A percentile compares a stretch with the other conserved stretches of the same genome.
phyloP scores from a whole-genome alignment of 148 eudicot species.

The Salicornia ramosissima region DNA sequence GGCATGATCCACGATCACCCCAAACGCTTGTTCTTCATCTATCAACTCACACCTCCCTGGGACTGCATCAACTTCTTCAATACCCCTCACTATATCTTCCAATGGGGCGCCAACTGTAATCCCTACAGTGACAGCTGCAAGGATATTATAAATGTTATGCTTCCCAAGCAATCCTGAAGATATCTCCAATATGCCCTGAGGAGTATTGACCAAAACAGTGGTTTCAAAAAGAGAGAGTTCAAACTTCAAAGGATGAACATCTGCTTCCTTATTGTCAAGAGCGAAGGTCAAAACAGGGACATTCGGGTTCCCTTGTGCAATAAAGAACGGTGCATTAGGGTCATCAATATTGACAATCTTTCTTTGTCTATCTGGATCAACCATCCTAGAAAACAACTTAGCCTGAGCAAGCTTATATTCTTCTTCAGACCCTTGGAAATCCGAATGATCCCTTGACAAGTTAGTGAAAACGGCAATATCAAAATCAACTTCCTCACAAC shows the following conservation, averaged over 20 bases:
- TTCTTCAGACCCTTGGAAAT: conserved; percentile 65
- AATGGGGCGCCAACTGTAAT: conserved; percentile 96
- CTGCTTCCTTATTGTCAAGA: conserved; percentile 85
- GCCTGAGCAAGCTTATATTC: conserved; percentile 62
- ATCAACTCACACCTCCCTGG: conserved; percentile 98
- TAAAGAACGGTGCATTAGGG: conserved; percentile 60
- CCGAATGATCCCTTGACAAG: conserved; percentile 54
- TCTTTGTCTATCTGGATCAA: conserved; percentile 87
- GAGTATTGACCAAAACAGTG: conserved; percentile 82
- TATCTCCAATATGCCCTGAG: conserved; percentile 88
- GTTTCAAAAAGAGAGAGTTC: conserved; percentile 96
- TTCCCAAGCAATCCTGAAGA: conserved; percentile 95
- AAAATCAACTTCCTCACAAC: conserved; percentile 86
- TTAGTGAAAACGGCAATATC: conserved; percentile 93
- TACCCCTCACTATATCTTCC: conserved; percentile 95
- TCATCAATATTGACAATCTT: conserved; percentile 93
- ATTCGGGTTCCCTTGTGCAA: conserved; percentile 67
- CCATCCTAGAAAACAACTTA: conserved; percentile 77
- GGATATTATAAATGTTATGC: conserved; percentile 82
- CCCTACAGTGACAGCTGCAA: conserved; percentile 94
- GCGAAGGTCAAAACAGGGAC: conserved; percentile 90
- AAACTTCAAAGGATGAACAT: conserved; percentile 75
- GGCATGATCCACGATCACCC: conserved; percentile 94
- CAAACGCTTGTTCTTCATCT: conserved; percentile 97
- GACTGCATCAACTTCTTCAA: conserved; percentile 96